Conservation (phyloP, 2,329 filamentous ascomycete genomes). For the Thyridium curvatum region DNA sequence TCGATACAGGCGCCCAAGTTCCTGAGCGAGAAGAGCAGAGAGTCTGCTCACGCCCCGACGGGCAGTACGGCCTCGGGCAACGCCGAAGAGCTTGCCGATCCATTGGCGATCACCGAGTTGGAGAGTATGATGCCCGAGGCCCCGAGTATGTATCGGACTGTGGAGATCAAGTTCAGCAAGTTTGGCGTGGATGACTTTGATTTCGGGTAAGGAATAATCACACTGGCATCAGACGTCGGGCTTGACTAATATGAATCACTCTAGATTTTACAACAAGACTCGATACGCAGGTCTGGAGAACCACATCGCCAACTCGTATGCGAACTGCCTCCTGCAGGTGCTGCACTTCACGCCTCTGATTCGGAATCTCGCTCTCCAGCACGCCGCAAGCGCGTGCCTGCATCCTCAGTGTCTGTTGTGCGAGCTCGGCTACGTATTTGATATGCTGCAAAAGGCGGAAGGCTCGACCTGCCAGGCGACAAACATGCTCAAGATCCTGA, state of each 20-base stretch:
- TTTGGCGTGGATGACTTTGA: slow-evolving; percentile 99
- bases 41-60: slow-evolving; percentile 44
- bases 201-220: slow-evolving; percentile 61
- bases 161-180: slow-evolving; percentile 98
- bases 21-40: slow-evolving; percentile 83
- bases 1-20: slow-evolving; percentile 80
- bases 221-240: slow-evolving; percentile 1
- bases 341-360: slow-evolving; percentile 85
- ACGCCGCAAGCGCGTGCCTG: slow-evolving; percentile 79
- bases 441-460: slow-evolving; percentile 95
- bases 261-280: slow-evolving; percentile 95
- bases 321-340: slow-evolving; percentile 85
- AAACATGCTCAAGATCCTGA: slow-evolving; percentile 86
- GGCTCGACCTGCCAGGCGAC: slow-evolving; percentile 94
- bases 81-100: slow-evolving; percentile 53
- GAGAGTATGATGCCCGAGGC: slow-evolving; percentile 75
- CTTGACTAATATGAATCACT: background rate
- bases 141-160: slow-evolving; percentile 82
- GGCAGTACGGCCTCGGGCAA: slow-evolving; percentile 35
- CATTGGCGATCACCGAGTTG: slow-evolving; percentile 62
- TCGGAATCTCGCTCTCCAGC: slow-evolving; percentile 81
- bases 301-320: slow-evolving; percentile 94
- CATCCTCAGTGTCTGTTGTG: slow-evolving; percentile 82
- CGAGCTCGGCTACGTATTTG: slow-evolving; percentile 90
- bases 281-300: slow-evolving; percentile 88